A percentile compares a stretch with the other conserved stretches of the same genome.
Evolutionary conservation across 1,139 yeast species (phyloP).

Genomic region (Taphrina deformans): DNA sequence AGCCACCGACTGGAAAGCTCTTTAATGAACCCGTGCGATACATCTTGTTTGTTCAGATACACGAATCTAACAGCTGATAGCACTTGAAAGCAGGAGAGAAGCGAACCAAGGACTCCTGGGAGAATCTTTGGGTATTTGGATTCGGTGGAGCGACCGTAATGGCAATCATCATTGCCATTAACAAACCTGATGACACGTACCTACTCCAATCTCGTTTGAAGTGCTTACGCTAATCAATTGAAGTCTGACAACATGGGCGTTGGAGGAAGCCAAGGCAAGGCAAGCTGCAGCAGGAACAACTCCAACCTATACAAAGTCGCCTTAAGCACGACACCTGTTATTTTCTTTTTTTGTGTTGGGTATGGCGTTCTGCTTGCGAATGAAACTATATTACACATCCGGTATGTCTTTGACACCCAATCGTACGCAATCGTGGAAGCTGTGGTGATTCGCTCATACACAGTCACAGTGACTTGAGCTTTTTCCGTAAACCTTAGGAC

Average conservation of each 20-base stretch:
- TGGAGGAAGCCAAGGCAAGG: constrained; percentile 31
- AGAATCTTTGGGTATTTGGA: constrained; percentile 26
- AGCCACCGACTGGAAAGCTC: constrained; percentile 32
- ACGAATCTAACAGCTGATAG: not conserved
- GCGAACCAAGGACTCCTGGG: constrained; percentile 30
- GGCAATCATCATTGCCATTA: constrained; percentile 9
- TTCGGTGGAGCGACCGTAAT: constrained; percentile 23
- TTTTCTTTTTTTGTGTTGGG: not conserved
- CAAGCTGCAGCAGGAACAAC: constrained; percentile 27
- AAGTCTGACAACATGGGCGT: constrained; percentile 30
- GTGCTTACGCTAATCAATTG: not conserved
- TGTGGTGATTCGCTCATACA: not conserved
- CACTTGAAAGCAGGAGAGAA: constrained; percentile 15
- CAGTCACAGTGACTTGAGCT: not conserved
- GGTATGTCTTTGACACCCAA: not conserved
- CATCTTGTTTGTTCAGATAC: not conserved
- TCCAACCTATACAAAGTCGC: constrained; percentile 27
- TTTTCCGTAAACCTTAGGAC: too few relatives aligned
- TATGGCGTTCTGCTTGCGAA: constrained; percentile 3
- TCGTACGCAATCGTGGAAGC: too few relatives aligned
- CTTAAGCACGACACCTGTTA: not conserved
- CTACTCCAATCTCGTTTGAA: not conserved
- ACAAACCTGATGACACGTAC: constrained; percentile 29
- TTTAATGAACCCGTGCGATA: constrained; percentile 28
- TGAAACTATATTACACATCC: not conserved